Evolutionary conservation across 1,139 yeast species (phyloP).

Genomic region (Taphrina wiesneri): DNA sequence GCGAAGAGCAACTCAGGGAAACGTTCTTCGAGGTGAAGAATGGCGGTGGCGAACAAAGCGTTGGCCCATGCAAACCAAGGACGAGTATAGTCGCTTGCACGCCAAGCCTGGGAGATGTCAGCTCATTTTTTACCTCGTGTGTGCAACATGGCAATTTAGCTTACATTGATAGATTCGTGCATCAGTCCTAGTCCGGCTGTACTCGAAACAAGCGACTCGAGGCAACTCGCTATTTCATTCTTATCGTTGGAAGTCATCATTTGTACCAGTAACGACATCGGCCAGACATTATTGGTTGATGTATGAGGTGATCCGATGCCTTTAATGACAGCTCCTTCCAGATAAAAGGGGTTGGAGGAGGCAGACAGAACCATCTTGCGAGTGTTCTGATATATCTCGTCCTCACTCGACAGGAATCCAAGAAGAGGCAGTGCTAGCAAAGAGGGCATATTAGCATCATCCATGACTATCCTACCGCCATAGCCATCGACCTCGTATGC

Average conservation of each 20-base stretch:
- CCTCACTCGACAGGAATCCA: constrained; percentile 59
- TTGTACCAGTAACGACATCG: constrained; percentile 73
- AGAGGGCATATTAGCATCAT: constrained; percentile 88
- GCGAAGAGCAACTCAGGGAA: constrained; percentile 64
- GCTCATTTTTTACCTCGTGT: not conserved
- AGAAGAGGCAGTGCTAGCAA: constrained; percentile 76
- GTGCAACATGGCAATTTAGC: constrained; percentile 44
- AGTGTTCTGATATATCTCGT: constrained; percentile 72
- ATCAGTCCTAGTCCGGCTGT: constrained; percentile 77
- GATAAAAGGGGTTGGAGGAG: constrained; percentile 74
- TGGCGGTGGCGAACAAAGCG: constrained; percentile 84
- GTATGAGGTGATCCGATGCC: constrained; percentile 93
- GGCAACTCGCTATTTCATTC: constrained; percentile 58
- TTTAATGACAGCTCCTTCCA: constrained; percentile 61
- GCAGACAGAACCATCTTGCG: constrained; percentile 70
- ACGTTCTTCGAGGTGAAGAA: constrained; percentile 67
- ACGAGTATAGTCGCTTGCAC: constrained; percentile 1
- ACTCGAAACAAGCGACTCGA: constrained; percentile 57
- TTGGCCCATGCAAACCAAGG: constrained; percentile 97
- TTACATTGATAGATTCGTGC: constrained; percentile 80
- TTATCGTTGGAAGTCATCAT: constrained; percentile 76
- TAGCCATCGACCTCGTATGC: constrained; percentile 91
- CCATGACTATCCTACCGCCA: constrained; percentile 75
- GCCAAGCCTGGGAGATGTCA: constrained; percentile 45
- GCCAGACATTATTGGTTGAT: constrained; percentile 83